Percentiles rank a stretch among this genome's conserved stretches.
Conservation (phyloP, 768 basidiomycete genomes). For the Nidula microcarpa region DNA sequence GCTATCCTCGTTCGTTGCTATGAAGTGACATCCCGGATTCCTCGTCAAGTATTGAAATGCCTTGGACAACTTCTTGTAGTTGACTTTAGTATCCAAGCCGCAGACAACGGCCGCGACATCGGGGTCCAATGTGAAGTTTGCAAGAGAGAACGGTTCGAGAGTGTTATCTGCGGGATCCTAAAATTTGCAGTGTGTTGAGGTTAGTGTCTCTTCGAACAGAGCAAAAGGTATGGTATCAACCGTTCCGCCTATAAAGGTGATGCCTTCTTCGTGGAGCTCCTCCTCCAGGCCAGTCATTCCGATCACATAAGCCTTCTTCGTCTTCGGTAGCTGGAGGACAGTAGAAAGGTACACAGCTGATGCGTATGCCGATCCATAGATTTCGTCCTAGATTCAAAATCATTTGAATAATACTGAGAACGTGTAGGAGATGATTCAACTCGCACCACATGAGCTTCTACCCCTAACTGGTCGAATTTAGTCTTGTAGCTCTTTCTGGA, state of each 20-base stretch:
- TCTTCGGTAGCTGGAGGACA: constrained; percentile 82
- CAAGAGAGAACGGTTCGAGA: constrained; percentile 63
- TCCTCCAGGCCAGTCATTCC: constrained; percentile 92
- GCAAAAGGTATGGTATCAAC: constrained; percentile 31
- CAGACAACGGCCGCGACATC: constrained; percentile 91
- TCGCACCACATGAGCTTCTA: constrained; percentile 81
- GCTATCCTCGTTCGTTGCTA: constrained; percentile 90
- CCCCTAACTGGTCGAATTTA: constrained; percentile 88
- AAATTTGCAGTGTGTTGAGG: background rate
- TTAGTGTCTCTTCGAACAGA: no score
- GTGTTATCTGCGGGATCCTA: constrained; percentile 87
- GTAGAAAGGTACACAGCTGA: constrained; percentile 75
- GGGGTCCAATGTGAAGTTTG: constrained; percentile 70
- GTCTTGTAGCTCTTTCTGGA: constrained; percentile 82
- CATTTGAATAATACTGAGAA: constrained; percentile 1
- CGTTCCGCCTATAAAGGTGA: constrained; percentile 78
- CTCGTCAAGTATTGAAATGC: constrained; percentile 86
- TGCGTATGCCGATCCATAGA: constrained; percentile 90
- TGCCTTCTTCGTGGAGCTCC: constrained; percentile 85
- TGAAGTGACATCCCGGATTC: constrained; percentile 78
- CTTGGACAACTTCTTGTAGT: constrained; percentile 93
- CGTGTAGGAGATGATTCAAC: constrained; percentile 2
- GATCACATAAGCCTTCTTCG: constrained; percentile 95
- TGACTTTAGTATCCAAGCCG: constrained; percentile 82
- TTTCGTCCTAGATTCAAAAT: constrained; percentile 69